A percentile compares a stretch with the other conserved stretches of the same genome.
phyloP scores from a whole-genome alignment of 2,329 filamentous ascomycete species.

The Apiospora phragmitis region DNA sequence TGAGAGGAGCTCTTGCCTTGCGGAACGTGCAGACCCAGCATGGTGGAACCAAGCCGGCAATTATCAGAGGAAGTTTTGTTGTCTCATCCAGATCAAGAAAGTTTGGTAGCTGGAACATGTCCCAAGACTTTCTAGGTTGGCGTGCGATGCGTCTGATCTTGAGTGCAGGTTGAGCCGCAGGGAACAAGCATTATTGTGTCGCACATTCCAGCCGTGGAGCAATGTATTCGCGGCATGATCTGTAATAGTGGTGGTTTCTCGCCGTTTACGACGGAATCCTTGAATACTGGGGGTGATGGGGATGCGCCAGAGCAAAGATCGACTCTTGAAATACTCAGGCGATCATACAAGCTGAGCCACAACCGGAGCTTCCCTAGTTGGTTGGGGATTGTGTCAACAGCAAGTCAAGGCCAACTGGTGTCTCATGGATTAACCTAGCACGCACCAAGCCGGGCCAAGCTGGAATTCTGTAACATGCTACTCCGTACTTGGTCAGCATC shows the following conservation, averaged over 20 bases:
- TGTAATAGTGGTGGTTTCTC: not conserved
- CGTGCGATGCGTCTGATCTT: not conserved
- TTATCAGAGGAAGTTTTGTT: not conserved
- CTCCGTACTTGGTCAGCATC: not conserved
- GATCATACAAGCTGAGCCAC: constrained; percentile 9
- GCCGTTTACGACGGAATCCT: not conserved
- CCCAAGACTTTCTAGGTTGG: not conserved
- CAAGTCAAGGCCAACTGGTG: not conserved
- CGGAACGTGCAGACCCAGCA: not conserved
- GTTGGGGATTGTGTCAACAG: not conserved
- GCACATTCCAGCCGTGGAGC: not conserved
- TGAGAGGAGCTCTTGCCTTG: not conserved
- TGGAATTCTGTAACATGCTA: not conserved
- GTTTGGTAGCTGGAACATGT: constrained; percentile 2
- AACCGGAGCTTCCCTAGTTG: not conserved
- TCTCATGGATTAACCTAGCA: not conserved
- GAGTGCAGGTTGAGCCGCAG: not conserved
- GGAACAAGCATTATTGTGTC: not conserved
- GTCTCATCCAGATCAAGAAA: not conserved
- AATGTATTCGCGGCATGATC: not conserved
- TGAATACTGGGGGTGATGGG: not conserved
- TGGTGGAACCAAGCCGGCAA: not conserved
- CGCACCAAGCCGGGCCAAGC: not conserved
- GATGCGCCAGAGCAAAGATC: not conserved
- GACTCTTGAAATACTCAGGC: not conserved